Evolutionary conservation across 1,284 basidiomycete genomes (phyloP), one percentile per base, ranked within the genome.

Genomic region (Cutaneotrichosporon sp.): DNA sequence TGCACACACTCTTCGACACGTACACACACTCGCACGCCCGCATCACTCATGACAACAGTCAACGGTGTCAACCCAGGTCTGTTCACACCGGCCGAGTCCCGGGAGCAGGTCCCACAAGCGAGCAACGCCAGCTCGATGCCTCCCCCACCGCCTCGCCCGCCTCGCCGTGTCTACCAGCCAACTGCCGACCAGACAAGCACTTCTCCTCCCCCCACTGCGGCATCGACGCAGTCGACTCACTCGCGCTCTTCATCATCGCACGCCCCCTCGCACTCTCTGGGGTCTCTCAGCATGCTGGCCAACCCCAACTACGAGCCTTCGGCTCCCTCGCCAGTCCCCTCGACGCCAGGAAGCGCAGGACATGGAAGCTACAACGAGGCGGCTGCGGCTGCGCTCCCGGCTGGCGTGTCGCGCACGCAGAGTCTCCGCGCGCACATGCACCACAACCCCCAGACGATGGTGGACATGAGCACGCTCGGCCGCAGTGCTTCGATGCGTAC

Each of bases 331-430:
- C 25, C 69, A 58, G 14, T 53, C 54, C 18, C 47, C 52, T 29
- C 52, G 49, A 60, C 63, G 24, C 63, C 63, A 27, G 33, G 29
- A 33, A 49, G 46, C 55, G 36, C 55, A 3, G 64, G 60, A 11
- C 58, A 62, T 22, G 55, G 54, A 43, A 52, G 36, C 25, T 31
- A 43, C 18, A 24, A 29, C 31, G 36, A 51, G 36, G 31, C 38
- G 10, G 36, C 31, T 8, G 49, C 46, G 20, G 31, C 51, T 22
- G 60, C 57, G n/a, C 56, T 46, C 24, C 29, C 45, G 4, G 69
- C 69, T 1, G 65, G 68, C 29, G 71, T 78, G 4, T 75, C 74
- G 11, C 63, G 77, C 36, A 74, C 77, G 13, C 77, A 79, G 60
- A 75, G 72, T 57, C 56, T 79, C 16, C 68, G 77, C 27, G 72